phyloP scores from a whole-genome alignment of 2,329 filamentous ascomycete genomes.

The Sporothrix pseudoabietina region DNA sequence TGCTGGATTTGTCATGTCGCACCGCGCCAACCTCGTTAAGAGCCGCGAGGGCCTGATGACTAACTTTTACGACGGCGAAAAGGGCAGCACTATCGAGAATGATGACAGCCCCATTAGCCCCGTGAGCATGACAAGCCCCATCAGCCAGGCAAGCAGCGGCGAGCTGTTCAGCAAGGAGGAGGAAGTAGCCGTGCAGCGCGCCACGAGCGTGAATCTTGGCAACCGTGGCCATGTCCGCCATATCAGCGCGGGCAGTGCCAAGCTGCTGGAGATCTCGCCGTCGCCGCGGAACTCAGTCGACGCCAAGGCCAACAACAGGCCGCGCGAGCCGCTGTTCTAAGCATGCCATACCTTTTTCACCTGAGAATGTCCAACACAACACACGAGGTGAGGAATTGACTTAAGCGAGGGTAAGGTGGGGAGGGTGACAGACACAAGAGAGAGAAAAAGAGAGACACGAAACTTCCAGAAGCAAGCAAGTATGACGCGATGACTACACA shows the following conservation, averaged over 20 bases:
- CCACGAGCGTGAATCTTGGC: constrained; percentile 69
- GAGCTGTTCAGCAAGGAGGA: constrained; percentile 39
- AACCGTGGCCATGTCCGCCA: constrained; percentile 64
- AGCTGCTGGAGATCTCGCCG: constrained; percentile 67
- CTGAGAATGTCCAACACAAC: neutral
- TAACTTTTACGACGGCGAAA: constrained; percentile 44
- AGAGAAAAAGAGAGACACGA: constrained; percentile 18
- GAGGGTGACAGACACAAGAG: neutral
- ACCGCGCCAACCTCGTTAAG: constrained; percentile 50
- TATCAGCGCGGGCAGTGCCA: constrained; percentile 77
- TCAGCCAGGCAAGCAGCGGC: constrained; percentile 34
- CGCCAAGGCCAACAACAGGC: constrained; percentile 40
- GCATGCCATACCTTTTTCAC: neutral
- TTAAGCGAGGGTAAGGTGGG: neutral
- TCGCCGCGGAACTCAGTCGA: constrained; percentile 59
- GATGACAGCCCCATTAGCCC: constrained; percentile 28
- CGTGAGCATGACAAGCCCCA: constrained; percentile 26
- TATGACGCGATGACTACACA: constrained; percentile 5
- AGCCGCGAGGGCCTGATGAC: constrained; percentile 58
- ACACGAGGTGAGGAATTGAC: neutral
- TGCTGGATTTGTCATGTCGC: constrained; percentile 59
- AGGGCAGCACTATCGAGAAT: constrained; percentile 37
- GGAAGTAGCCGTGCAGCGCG: constrained; percentile 57
- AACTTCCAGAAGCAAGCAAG: constrained; percentile 33
- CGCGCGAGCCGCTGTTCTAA: constrained; percentile 25